A percentile compares a stretch with the other conserved stretches of the same genome.
Conservation (phyloP, 306 rosid species). For the Glycine latifolia region DNA sequence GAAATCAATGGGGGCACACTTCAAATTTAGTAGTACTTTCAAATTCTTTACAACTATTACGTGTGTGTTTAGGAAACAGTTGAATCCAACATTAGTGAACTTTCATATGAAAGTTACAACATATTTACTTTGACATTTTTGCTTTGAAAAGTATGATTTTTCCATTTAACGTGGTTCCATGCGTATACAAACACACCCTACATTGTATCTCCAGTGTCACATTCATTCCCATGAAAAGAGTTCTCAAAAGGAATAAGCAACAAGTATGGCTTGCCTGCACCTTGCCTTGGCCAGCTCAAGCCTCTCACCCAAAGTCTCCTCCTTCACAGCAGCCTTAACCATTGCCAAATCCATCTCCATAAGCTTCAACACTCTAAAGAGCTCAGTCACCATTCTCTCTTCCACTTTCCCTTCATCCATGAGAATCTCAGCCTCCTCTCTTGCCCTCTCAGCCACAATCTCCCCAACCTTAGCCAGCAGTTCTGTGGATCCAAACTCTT, state of each 20-base stretch:
- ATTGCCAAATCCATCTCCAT: conserved; percentile 94
- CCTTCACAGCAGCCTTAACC: conserved; percentile 89
- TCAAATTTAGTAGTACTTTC: background rate
- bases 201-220: conserved; percentile 6
- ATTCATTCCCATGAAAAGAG: background rate
- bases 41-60: conserved; percentile 3
- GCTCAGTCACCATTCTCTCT: conserved; percentile 85
- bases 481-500: conserved; percentile 77
- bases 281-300: conserved; percentile 85
- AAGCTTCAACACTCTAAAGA: conserved; percentile 81
- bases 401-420: conserved; percentile 87
- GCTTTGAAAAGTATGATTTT: too few relatives aligned
- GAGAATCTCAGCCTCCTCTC: conserved; percentile 85
- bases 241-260: conserved; percentile 77
- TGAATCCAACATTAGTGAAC: too few relatives aligned
- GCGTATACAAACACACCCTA: background rate
- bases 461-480: conserved; percentile 79
- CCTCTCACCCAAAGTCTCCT: conserved; percentile 77
- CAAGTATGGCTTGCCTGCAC: conserved; percentile 98
- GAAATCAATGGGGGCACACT: background rate
- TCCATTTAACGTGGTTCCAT: too few relatives aligned
- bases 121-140: too few relatives aligned
- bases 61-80: background rate
- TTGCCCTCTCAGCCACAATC: conserved; percentile 88
- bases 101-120: too few relatives aligned